Conservation (phyloP, 2,329 filamentous ascomycete genomes). For the Ophiocordyceps sinensis region DNA sequence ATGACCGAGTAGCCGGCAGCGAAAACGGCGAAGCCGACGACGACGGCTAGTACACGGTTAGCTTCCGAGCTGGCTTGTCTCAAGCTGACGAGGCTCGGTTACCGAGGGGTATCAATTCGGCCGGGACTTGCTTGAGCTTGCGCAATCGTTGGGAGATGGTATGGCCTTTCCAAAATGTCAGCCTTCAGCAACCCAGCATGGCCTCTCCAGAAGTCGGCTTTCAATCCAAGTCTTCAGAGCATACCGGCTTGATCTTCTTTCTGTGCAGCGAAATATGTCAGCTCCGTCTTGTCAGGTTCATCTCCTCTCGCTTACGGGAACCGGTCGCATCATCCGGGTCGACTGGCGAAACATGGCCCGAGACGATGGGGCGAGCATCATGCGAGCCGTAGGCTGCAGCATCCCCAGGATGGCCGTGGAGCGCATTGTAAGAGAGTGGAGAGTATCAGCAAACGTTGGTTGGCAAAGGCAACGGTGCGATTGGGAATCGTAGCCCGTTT, state of each 20-base stretch:
- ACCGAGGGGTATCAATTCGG: slow-evolving; percentile 92
- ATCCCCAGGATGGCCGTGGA: slow-evolving; percentile 51
- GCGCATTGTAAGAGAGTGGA: slow-evolving; percentile 39
- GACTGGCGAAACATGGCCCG: slow-evolving; percentile 53
- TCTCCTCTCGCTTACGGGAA: slow-evolving; percentile 44
- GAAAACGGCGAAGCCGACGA: slow-evolving; percentile 70
- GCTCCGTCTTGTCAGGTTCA: slow-evolving; percentile 7
- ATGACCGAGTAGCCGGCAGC: slow-evolving; percentile 70
- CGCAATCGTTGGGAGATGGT: slow-evolving; percentile 92
- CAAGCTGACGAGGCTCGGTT: slow-evolving; percentile 14
- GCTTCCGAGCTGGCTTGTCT: neutral
- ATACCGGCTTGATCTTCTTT: slow-evolving; percentile 54
- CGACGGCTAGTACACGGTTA: slow-evolving; percentile 45
- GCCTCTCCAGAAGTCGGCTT: slow-evolving; percentile 1
- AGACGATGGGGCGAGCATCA: slow-evolving; percentile 50
- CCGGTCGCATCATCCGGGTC: slow-evolving; percentile 50
- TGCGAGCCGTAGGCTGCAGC: slow-evolving; percentile 50
- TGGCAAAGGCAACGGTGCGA: slow-evolving; percentile 14
- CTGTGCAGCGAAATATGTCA: slow-evolving; percentile 24
- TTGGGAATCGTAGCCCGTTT: slow-evolving; percentile 16
- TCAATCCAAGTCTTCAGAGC: slow-evolving; percentile 15
- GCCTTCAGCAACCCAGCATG: too few relatives aligned
- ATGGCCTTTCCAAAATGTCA: slow-evolving; percentile 49
- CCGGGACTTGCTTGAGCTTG: slow-evolving; percentile 76
- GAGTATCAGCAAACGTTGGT: slow-evolving; percentile 13